Conservation (phyloP, 495 filamentous ascomycete genomes). For the Tuber indicum region DNA sequence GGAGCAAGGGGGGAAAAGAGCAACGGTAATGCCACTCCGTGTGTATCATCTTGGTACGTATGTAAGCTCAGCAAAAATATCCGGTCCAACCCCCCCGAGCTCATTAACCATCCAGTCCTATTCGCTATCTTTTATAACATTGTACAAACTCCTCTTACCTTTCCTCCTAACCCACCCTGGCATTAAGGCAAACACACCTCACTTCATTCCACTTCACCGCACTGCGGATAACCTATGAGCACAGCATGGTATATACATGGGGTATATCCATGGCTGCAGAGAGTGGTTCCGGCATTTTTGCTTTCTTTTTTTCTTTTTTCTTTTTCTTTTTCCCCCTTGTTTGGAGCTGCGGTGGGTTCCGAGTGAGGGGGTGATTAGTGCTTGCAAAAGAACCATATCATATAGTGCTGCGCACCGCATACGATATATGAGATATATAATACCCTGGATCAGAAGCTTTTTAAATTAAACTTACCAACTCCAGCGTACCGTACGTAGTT, state of each 20-base stretch:
- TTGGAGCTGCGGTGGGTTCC: not conserved
- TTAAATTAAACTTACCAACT: not conserved
- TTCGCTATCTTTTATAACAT: constrained; percentile 16
- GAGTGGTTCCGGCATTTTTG: constrained; percentile 5
- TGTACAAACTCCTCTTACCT: not conserved
- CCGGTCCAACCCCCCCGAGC: not conserved
- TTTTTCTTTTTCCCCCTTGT: not conserved
- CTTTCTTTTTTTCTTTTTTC: constrained; percentile 14
- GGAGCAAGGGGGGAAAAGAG: not conserved
- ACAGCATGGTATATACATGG: not conserved
- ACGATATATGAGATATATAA: not conserved
- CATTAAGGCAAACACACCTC: not conserved
- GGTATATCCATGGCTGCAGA: not conserved
- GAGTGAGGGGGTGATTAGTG: not conserved
- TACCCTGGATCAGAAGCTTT: not conserved
- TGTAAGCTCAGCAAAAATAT: not conserved
- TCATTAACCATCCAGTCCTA: constrained; percentile 1
- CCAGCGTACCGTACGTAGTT: not conserved
- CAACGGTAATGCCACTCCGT: not conserved
- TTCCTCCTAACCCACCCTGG: not conserved
- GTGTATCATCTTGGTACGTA: not conserved
- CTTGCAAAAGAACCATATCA: not conserved
- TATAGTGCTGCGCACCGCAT: not conserved
- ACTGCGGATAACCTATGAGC: not conserved
- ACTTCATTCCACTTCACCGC: not conserved